Base-by-base conservation (phyloP, 208 protist genomes). In the Leishmania gerbilli region DNA sequence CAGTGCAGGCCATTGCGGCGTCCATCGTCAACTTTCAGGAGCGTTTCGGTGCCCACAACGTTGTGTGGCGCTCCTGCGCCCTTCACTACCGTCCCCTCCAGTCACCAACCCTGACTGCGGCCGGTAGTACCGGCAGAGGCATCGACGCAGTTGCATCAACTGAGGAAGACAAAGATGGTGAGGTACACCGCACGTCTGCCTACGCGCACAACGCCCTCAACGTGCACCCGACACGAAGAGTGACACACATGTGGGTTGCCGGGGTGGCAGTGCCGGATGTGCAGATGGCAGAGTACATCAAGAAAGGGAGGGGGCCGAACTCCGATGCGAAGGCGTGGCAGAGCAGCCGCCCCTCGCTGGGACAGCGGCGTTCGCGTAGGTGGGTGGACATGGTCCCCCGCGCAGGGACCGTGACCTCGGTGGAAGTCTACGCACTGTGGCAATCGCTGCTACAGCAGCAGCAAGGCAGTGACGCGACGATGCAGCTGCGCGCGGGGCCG, bases 161-260 rank as follows among this genome's bases (percentile, higher is more conserved):
- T 9, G 42, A 72, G 55, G 62, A 37, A 24, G 62, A 37, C 13
- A 42, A 62, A 34, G 77, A 72, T 15, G 74, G 56, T 6, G 83
- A 80, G 53, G 76, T 83, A 21, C 79, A 81, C 21, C 71, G 77
- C 27, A 84, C 84, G 5, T 81, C 84, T 40, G 84, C 79, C 21
- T 81, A 81, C 79, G 84, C 84, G 24, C 76, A 83, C 84, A 84
- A 83, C 71, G 84, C 84, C 34, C 51, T 84, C 71, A 84, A 84
- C 76, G 84, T 83, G 58, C 79, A 87, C 55, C 79, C 79, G 2
- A 79, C 84, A 60, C 82, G 82, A 0, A 72, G 82, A 37, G 82
- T 65, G 53, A 79, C 78, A 3, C 82, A 86, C n/a, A 77, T 86
- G 11, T 86, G 82, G 82, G 77, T 82, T 68, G 82, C 74, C 37